Percentiles rank a stretch among this genome's conserved stretches.
phyloP scores from a whole-genome alignment of 2,329 filamentous ascomycete genomes.

The Pseudogymnoascus sp. region DNA sequence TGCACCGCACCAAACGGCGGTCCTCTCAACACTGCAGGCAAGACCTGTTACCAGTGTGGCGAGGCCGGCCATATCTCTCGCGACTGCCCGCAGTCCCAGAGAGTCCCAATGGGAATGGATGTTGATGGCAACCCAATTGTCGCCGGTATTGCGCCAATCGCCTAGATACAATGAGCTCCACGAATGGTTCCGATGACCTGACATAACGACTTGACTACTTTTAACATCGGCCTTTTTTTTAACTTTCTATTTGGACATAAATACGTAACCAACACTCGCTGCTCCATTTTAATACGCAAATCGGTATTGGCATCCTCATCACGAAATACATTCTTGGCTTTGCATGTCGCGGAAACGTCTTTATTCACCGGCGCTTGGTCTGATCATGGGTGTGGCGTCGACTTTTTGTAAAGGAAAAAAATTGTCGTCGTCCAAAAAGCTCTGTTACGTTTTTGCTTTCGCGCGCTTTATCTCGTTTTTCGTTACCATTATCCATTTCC shows the following conservation, averaged over 20 bases:
- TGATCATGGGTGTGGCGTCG: conserved; percentile 24
- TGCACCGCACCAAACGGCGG: conserved; percentile 96
- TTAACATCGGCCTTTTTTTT: conserved; percentile 26
- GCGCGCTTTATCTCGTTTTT: conserved; percentile 11
- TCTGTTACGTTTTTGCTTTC: conserved; percentile 1
- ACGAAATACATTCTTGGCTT: conserved; percentile 9
- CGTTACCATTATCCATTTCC: conserved; percentile 28
- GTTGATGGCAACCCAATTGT: conserved; percentile 34
- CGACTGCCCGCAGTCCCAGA: conserved; percentile 70
- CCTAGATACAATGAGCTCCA: conserved; percentile 28
- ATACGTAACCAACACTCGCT: conserved; percentile 12
- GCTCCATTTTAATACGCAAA: conserved; percentile 26
- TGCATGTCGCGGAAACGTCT: conserved; percentile 24
- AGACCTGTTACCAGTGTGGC: conserved; percentile 97
- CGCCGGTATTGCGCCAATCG: conserved; percentile 38
- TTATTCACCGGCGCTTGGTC: conserved; percentile 28
- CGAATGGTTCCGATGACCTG: conserved; percentile 30
- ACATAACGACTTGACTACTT: conserved; percentile 20
- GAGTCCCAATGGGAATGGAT: conserved; percentile 39
- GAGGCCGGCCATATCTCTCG: conserved; percentile 94
- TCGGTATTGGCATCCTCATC: conserved; percentile 14
- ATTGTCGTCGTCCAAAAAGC: conserved; percentile 6
- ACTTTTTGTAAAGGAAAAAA: conserved; percentile 8
- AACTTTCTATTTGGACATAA: conserved; percentile 28
- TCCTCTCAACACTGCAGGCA: conserved; percentile 88